Base-by-base conservation (phyloP, 2,329 filamentous ascomycete species). In the Diaporthe aspalathi region DNA sequence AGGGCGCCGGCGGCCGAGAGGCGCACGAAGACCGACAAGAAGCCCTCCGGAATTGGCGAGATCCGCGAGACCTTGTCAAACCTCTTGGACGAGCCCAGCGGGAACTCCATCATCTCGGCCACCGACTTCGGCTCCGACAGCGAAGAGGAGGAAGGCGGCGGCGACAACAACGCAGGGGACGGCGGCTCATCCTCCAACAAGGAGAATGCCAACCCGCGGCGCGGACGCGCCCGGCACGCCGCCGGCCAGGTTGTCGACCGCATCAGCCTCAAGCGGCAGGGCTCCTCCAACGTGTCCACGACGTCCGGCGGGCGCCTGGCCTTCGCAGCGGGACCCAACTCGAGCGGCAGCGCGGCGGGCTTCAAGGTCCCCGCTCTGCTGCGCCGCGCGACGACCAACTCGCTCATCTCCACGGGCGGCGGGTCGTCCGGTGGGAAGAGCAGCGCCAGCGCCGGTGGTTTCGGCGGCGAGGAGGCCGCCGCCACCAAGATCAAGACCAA, bases 11-110 rank as follows among this genome's bases (percentile, higher is more conserved):
- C 90, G n/a, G 81, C 89, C 73, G 80, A 88, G 63, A 90, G 92
- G 65, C 89, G 92, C 53, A 91, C 89, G 29, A 87, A 86, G 70
- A 84, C 84, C 20, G 86, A 84, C 67, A 89, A 88, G 80, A 94
- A 91, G 76, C 94, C 94, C 0, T 86, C 91, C 6, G 93, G 91
- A 22, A 84, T 97, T 12, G 90, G 91, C 35, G 94, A 98, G 77
- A 92, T 98, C 73, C 91, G 94, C 70, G 90, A 95, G 79, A 94
- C 93, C 0, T 84, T 98, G 8, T 97, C 93, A 5, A 93, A 92
- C 80, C 87, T 98, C 12, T 90, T 97, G 20, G 94, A 97, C 29
- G 90, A 93, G 53, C 87, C 89, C 32, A 85, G 89, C 70, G 80
- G 20, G 75, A 83, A 80, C 70, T 86, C 88, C 20, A 76, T 88